These are phyloP conservation scores for Aureobasidium lini DNA, from an alignment of 2,329 filamentous ascomycete genomes.

Conservation along the genomic window DNA sequence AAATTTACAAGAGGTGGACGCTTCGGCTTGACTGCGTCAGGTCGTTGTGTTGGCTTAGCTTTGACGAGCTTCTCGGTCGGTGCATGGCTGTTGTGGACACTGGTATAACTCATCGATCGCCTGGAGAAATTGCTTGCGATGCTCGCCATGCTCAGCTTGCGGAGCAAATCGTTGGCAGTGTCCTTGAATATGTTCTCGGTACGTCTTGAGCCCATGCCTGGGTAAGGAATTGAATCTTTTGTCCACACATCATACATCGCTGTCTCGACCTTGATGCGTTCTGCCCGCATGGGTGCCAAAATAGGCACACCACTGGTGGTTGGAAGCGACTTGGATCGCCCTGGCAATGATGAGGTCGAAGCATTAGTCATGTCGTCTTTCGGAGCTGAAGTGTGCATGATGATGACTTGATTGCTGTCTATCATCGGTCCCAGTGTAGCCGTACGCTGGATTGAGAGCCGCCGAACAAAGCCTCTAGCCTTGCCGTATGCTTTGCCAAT, in stretches of 20 bases:
- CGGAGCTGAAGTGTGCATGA: slow-evolving; percentile 73
- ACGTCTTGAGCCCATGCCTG: slow-evolving; percentile 64
- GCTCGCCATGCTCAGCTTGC: slow-evolving; percentile 77
- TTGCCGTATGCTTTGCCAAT: slow-evolving; percentile 70
- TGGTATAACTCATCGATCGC: slow-evolving; percentile 54
- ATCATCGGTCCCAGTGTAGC: slow-evolving; percentile 64
- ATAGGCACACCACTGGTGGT: slow-evolving; percentile 62
- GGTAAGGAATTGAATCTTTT: slow-evolving; percentile 69
- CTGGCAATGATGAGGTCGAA: slow-evolving; percentile 42
- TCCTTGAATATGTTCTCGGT: slow-evolving; percentile 66
- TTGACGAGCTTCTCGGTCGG: slow-evolving; percentile 1
- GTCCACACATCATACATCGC: slow-evolving; percentile 77
- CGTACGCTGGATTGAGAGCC: slow-evolving; percentile 71
- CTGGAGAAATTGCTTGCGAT: slow-evolving; percentile 70
- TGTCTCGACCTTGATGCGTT: slow-evolving; percentile 69
- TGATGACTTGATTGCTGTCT: slow-evolving; percentile 66
- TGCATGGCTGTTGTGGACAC: slow-evolving; percentile 23
- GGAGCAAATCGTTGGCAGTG: slow-evolving; percentile 79
- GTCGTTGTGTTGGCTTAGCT: slow-evolving; percentile 2
- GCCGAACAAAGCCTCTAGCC: slow-evolving; percentile 56
- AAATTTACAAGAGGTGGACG: slow-evolving; percentile 34
- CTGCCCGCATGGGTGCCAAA: slow-evolving; percentile 64
- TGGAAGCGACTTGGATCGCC: slow-evolving; percentile 72
- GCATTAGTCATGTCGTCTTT: slow-evolving; percentile 43
- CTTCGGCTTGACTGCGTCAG: slow-evolving; percentile 2